Base-by-base conservation (phyloP, 129 eudicot species). In the Scalesia atractyloides region DNA sequence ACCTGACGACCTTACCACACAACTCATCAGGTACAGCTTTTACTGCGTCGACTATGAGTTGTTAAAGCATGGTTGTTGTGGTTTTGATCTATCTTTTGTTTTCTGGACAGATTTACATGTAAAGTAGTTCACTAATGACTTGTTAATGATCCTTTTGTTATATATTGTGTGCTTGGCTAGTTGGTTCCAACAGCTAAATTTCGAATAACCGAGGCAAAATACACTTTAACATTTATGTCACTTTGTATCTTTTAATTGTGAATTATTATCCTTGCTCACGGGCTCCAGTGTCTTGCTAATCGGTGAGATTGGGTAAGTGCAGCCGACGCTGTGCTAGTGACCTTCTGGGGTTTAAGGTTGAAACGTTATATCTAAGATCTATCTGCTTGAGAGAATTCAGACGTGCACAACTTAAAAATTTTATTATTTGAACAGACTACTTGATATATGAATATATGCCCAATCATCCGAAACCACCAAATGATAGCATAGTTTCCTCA, bases 81-180 rank as follows among this genome's bases (percentile, higher is more conserved):
- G 73, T 20, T 46, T 69, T 69, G 30, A 30, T 50, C 34, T 56
- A 6, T 24, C 75, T 70, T 54, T 43, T 59, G 26, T 16, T 58
- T 58, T 39, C 22, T 18, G 33, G 26, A 20, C 44, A 59, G 48
- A 43, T 58, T 49, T 59, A 72, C 68, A 46, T 72, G 76, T 59
- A 59, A 72, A 72, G 41, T 69, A 33, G 17, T 33, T 68, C 48
- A 50, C 26, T 7, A 5, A 5, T 3, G 43, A 43, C 73, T 51
- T 69, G 47, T 69, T 69, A 52, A 51, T 69, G 33, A 34, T 68
- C 63, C 36, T 69, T 69, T 24, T 67, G 22, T 15, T 8, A 51
- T 26, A n/a, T 49, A 52, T 48, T 68, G 24, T 33, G 44, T 68
- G 46, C 5, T 24, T 24, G 24, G 37, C 64, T 58, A 19, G 2